Evolutionary conservation across 2,329 filamentous ascomycete genomes (phyloP), one percentile per base, ranked within the genome.

Genomic region (Pseudogymnoascus pannorum): DNA sequence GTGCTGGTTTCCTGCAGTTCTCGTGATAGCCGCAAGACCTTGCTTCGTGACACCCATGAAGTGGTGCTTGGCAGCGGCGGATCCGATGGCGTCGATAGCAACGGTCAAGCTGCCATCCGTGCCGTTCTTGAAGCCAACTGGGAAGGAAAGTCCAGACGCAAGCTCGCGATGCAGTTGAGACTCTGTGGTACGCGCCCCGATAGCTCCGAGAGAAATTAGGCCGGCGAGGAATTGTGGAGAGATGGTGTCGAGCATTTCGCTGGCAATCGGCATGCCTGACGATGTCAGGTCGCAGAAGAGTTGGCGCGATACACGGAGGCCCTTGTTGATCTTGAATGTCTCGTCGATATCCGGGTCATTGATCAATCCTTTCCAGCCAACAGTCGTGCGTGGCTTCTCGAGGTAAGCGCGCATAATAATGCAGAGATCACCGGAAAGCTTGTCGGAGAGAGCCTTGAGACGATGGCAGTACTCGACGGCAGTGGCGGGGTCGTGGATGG

Each of bases 21-120:
- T 87, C 58, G 92, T 96, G 69, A 99, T 97, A 64, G 94, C 92
- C 51, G 93, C 94, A 64, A 97, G 81, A 64, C 94, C 94, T 73
- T 96, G 92, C 82, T 99, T 99, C 31, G 94, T 99, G 58, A 99
- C 94, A 76, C 92, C 93, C 82, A 99, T 89, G 81, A 99, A 99
- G 80, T 97, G 93, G 76, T 99, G 94, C 75, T 84, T 87, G n/a
- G 88, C 82, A 62, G 87, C 86, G 1, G 89, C 89, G 29, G 90
- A 87, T 63, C 93, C 94, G 73, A 97, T 97, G 33, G 94, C 94
- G 73, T 99, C 94, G 70, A 97, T 95, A 18, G 93, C 92, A 18
- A 97, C 92, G 26, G 85, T 86, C 61, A 99, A 79, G 69, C 88
- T 91, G 42, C 94, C 94, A 71, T 99, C 94, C 22, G 94, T 99